Base-by-base conservation (phyloP, 768 basidiomycete genomes). In the Dioszegia crocea region DNA sequence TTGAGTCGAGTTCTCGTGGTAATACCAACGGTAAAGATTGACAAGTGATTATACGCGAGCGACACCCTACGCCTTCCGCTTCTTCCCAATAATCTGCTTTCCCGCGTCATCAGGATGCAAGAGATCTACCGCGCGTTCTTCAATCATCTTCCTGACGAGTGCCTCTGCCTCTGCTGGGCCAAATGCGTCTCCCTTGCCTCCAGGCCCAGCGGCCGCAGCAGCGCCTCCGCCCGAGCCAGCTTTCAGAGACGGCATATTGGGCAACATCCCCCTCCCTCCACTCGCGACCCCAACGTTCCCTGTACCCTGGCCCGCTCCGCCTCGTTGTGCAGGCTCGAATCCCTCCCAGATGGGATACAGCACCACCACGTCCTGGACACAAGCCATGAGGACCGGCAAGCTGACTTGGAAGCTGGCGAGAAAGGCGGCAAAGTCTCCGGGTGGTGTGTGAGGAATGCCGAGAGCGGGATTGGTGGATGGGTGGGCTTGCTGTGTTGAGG, bases 291-390 rank as follows among this genome's bases (percentile, higher is more conserved):
- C 44, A 6, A 33, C 33, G 14, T 26, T 38, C 12, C 29, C 45
- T 55, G 54, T 40, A 10, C 55, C 27, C 10, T 17, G 24, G n/a
- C n/a, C n/a, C 12, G 56, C 4, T 16, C 26, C 16, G 4, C 46
- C 14, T 19, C 47, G 55, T n/a, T 52, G 48, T 36, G 61, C 31
- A 21, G 71, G 71, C 56, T 84, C 85, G 77, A 90, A 91, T 9
- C 84, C 80, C 38, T 88, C 88, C 91, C 93, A 97, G 0, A 92
- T 82, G 4, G 88, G 84, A 77, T 97, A 98, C 31, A 96, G 77
- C 3, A 88, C 84, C 54, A 97, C 82, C 63, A 98, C 89, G 78
- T 98, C 89, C 71, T 97, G 93, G 0, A 87, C 84, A 67, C 96
- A 86, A 39, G 88, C 86, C 26, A 89, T 84, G 39, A 99, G 79